phyloP scores from a whole-genome alignment of 768 basidiomycete genomes.

The Tylopilus intermedius region DNA sequence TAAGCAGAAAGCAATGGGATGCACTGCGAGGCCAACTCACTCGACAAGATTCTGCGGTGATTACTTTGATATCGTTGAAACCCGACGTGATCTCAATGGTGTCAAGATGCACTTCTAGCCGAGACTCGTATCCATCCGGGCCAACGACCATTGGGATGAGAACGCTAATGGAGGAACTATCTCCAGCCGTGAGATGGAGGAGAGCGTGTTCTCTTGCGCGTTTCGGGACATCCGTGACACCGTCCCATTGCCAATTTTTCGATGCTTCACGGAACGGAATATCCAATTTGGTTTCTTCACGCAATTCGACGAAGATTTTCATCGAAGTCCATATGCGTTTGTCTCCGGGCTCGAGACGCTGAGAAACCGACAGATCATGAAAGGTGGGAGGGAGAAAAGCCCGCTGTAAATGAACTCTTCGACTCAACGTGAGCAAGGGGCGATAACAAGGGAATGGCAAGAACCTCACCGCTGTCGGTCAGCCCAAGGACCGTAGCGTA shows the following conservation, averaged over 20 bases:
- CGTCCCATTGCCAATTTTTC: conserved; percentile 98
- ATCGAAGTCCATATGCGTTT: conserved; percentile 77
- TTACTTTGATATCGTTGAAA: conserved; percentile 79
- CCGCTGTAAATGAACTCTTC: conserved; percentile 69
- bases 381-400: conserved; percentile 82
- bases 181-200: conserved; percentile 69
- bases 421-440: conserved; percentile 1
- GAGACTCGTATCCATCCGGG: conserved; percentile 69
- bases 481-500: conserved; percentile 94
- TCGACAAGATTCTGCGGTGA: conserved; percentile 73
- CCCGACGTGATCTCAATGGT: conserved; percentile 74
- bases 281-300: conserved; percentile 69
- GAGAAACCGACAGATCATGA: conserved; percentile 53
- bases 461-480: conserved; percentile 76
- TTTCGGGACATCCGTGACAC: conserved; percentile 42
- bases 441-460: not conserved
- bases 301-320: conserved; percentile 76
- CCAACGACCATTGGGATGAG: conserved; percentile 76
- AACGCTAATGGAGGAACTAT: conserved; percentile 83
- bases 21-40: conserved; percentile 35
- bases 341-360: conserved; percentile 67
- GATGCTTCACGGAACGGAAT: conserved; percentile 91
- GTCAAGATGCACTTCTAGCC: conserved; percentile 78
- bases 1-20: conserved; percentile 12
- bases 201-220: conserved; percentile 62